These are phyloP conservation scores for Trametes hirsuta DNA, from an alignment of 1,284 basidiomycete genomes.

Conservation along the genomic window DNA sequence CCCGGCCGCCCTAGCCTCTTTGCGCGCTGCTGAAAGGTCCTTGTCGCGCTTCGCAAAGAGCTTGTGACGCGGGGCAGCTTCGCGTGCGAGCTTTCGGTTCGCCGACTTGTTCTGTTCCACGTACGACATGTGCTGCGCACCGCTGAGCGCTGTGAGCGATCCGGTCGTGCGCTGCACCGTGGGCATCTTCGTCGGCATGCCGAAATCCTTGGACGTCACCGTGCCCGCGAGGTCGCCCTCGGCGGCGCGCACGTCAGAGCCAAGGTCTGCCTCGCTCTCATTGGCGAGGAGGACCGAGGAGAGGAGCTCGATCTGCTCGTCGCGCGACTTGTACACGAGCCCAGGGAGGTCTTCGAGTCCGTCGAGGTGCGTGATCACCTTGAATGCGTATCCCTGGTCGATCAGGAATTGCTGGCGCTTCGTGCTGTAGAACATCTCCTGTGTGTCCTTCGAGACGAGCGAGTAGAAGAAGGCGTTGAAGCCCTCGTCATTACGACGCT, in stretches of 20 bases:
- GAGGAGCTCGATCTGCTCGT: conserved; percentile 95
- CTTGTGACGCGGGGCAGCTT: conserved; percentile 70
- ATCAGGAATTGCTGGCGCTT: conserved; percentile 99
- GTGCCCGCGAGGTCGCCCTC: conserved; percentile 83
- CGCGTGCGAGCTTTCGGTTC: conserved; percentile 82
- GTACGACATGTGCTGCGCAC: conserved; percentile 89
- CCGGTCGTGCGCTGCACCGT: conserved; percentile 84
- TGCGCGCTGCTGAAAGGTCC: conserved; percentile 60
- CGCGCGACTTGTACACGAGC: conserved; percentile 89
- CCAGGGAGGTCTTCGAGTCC: conserved; percentile 88
- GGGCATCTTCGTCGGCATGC: conserved; percentile 58
- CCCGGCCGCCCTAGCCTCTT: conserved; percentile 45
- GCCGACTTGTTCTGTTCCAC: conserved; percentile 90
- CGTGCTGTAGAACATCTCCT: conserved; percentile 99
- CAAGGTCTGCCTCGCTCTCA: conserved; percentile 90
- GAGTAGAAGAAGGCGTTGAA: conserved; percentile 99
- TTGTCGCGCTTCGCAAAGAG: conserved; percentile 83
- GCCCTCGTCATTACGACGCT: conserved; percentile 97
- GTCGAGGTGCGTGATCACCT: conserved; percentile 97
- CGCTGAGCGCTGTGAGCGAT: conserved; percentile 83
- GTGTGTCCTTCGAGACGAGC: conserved; percentile 97
- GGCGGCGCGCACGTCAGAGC: conserved; percentile 76
- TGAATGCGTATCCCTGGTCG: conserved; percentile 98
- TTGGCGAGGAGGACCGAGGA: conserved; percentile 91
- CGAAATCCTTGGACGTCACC: conserved; percentile 78